Evolutionary conservation across 805 yeast genomes (phyloP), one percentile per base, ranked within the genome.

Genomic region (Cyberlindnera petersonii): DNA sequence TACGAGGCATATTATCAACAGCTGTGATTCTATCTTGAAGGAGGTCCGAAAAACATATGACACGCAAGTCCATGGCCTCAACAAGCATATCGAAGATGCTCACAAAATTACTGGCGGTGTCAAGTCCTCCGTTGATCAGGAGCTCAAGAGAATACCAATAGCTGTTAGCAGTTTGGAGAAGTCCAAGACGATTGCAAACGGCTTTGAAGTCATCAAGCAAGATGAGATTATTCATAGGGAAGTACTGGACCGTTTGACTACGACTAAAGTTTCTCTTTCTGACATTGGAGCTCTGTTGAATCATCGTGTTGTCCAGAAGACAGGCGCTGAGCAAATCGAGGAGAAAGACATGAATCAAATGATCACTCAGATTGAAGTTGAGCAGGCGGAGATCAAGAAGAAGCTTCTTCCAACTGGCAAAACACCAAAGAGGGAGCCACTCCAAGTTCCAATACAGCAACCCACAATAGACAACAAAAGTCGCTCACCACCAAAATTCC

Each of bases 391-490:
- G 30, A 50, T 59, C 14, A 48, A 49, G 21, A 48, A 44, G 24
- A 39, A 47, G 11, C 37, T 51, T 4, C 24, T 59, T 10, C 59
- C 63, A 4, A 56, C 60, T 2, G 63, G 63, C 2, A 58, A 58
- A 19, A 59, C 63, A 2, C 63, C 63, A 8, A 44, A 42, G 33
- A 39, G 59, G 30, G 48, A 47, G 11, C 31, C 30, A 1, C 33
- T 52, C 7, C 39, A 27, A 9, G 14, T 53, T 8, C 57, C 58
- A 11, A 22, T 24, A 13, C 42, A 37, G 15, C 19, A 10, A 2
- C 14, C 20, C 13, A 34, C 32, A 10, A n/a, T 31, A n/a, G n/a
- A n/a, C 4, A 40, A 38, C 16, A 10, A 21, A 2, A 6, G 22
- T 3, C 41, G 40, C 11, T 49, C 57, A 6, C 57, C 60, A 5